phyloP scores from a whole-genome alignment of 805 yeast genomes.

The Saccharomycopsis amapae region DNA sequence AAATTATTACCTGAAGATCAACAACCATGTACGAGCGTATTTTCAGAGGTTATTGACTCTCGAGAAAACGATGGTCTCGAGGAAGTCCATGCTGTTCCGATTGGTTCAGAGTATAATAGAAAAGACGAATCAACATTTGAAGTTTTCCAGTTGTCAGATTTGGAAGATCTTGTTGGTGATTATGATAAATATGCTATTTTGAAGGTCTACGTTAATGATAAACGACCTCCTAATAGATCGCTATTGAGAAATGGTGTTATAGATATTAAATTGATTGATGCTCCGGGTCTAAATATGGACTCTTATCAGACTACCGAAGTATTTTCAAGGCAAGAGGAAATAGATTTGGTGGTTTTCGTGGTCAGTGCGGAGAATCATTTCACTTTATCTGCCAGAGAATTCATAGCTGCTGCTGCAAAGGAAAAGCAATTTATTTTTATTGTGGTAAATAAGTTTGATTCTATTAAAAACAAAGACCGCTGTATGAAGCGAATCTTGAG shows the following conservation, averaged over 20 bases:
- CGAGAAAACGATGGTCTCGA: conserved; percentile 66
- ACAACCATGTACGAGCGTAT: conserved; percentile 94
- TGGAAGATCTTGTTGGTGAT: conserved; percentile 66
- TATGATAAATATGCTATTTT: conserved; percentile 66
- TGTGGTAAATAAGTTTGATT: conserved; percentile 89
- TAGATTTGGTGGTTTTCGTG: conserved; percentile 92
- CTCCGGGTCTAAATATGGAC: conserved; percentile 94
- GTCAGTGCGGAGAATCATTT: conserved; percentile 95
- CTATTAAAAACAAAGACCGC: conserved; percentile 69
- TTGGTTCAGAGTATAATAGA: conserved; percentile 42
- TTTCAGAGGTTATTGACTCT: conserved; percentile 89
- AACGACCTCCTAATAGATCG: conserved; percentile 58
- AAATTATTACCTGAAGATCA: conserved; percentile 89
- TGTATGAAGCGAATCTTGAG: conserved; percentile 73
- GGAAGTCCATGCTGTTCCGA: conserved; percentile 87
- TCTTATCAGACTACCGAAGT: conserved; percentile 92
- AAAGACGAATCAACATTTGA: conserved; percentile 62
- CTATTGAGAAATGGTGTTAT: conserved; percentile 83
- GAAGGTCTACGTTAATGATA: conserved; percentile 77
- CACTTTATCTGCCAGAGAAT: conserved; percentile 90
- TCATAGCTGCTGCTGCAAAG: conserved; percentile 80
- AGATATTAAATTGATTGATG: conserved; percentile 89
- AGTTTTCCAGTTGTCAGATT: conserved; percentile 42
- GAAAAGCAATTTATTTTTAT: conserved; percentile 90
- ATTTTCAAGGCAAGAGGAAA: conserved; percentile 93